Base-by-base conservation (phyloP, 805 yeast genomes). In the Metschnikowia orientalis region DNA sequence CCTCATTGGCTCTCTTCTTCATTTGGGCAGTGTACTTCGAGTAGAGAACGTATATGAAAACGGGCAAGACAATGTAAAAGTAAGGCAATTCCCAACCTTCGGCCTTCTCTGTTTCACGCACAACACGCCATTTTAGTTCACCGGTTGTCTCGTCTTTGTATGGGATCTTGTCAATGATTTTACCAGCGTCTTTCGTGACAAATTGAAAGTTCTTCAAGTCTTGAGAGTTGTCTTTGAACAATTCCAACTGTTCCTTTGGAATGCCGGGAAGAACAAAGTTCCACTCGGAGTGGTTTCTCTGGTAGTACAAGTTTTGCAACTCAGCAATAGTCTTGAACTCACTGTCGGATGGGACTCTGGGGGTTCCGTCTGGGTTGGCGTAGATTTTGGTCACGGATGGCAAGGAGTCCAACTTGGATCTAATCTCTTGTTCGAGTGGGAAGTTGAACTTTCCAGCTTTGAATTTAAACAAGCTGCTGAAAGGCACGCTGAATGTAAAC, bases 51-150 rank as follows among this genome's bases (percentile, higher is more conserved):
- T 77, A 64, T 30, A 75, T 63, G 53, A 81, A 66, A 16, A 79
- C 77, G 12, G 95, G 95, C 38, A 85, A 72, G 45, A 81, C 81
- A 35, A 79, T 64, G 57, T 73, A 80, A 62, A 79, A 84, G 49
- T 79, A 77, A 35, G 83, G 68, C 43, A 68, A 67, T 55, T 86
- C 95, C 95, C 95, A 85, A 30, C 94, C 94, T 63, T 85, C 94
- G 22, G 70, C 70, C 53, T 77, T 78, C 49, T 73, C 77, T 34
- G 79, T 75, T 53, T 77, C 87, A 42, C 92, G 71, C 28, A 86
- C 77, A 36, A 84, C 63, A 48, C 77, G 73, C 94, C 92, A 85
- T 50, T 78, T 77, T 49, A 84, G 73, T 50, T 78, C 81, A 22
- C 95, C 95, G 11, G 85, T 79, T 23, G 77, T 66, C 26, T 81